These are phyloP conservation scores for Rhizopus stolonifer DNA, from an alignment of 371 early-diverging fungal species.

Conservation along the genomic window DNA sequence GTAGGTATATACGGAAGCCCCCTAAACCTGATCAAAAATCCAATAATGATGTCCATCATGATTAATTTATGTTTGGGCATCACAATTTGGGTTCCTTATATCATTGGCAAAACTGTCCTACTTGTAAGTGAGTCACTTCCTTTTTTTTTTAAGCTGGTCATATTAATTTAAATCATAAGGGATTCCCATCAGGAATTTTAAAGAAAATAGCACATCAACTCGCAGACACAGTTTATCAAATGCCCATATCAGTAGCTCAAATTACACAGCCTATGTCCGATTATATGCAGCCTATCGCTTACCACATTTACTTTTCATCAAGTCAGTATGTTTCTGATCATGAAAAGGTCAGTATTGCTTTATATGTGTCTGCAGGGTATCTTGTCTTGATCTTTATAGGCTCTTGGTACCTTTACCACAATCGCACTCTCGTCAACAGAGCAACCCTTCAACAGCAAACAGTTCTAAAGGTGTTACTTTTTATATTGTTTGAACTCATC, in stretches of 20 bases:
- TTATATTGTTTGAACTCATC: conserved; percentile 77
- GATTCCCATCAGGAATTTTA: not conserved
- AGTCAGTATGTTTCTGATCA: conserved; percentile 3
- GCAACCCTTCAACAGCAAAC: conserved; percentile 44
- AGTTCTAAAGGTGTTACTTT: conserved; percentile 63
- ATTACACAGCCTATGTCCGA: conserved; percentile 8
- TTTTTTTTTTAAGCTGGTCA: no score
- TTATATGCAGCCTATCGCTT: conserved; percentile 41
- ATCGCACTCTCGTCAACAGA: conserved; percentile 12
- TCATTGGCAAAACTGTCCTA: conserved; percentile 57
- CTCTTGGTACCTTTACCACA: conserved; percentile 32
- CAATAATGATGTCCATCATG: conserved; percentile 68
- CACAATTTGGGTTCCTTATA: conserved; percentile 77
- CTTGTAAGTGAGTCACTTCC: conserved; percentile 22
- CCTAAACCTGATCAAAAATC: conserved; percentile 69
- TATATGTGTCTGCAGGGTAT: conserved; percentile 35
- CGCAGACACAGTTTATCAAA: not conserved
- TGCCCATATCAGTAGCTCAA: conserved; percentile 13
- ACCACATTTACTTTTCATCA: no score
- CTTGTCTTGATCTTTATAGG: conserved; percentile 32
- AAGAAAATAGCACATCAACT: not conserved
- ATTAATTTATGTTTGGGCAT: conserved; percentile 67
- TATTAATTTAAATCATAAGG: no score
- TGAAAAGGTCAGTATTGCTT: conserved; percentile 22
- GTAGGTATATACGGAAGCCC: conserved; percentile 85